Conservation (phyloP, 352 stramenopile genomes). For the Pythium vanterpoolii region DNA sequence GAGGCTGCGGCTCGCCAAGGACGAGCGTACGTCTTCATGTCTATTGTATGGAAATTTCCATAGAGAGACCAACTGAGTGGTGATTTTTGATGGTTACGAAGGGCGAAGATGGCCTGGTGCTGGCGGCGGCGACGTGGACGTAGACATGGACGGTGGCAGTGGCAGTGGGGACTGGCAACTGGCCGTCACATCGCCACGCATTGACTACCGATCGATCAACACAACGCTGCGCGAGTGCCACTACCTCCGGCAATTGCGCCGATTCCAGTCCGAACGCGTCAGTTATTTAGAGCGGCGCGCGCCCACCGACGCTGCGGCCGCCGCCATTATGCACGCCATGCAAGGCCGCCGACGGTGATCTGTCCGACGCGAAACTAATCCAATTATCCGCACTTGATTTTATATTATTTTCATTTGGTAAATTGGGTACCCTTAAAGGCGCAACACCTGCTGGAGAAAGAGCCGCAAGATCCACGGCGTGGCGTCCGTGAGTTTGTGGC, state of each 20-base stretch:
- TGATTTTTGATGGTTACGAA: not conserved
- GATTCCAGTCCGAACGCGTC: slow-evolving; percentile 64
- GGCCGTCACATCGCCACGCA: not conserved
- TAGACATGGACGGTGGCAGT: slow-evolving; percentile 15
- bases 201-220: slow-evolving; percentile 53
- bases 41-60: not conserved
- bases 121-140: slow-evolving; percentile 6
- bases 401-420: not conserved
- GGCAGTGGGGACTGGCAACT: not conserved
- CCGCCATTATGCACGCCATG: slow-evolving; percentile 20
- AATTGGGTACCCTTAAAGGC: not conserved
- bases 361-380: not conserved
- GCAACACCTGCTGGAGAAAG: slow-evolving; percentile 8
- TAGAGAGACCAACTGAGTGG: not conserved
- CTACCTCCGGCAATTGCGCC: slow-evolving; percentile 69
- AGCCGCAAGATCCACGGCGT: slow-evolving; percentile 14
- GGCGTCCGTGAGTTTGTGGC: not conserved
- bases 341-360: slow-evolving; percentile 29
- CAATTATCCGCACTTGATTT: not conserved
- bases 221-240: slow-evolving; percentile 67
- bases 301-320: slow-evolving; percentile 15
- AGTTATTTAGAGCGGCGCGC: slow-evolving; percentile 41
- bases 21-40: slow-evolving; percentile 35
- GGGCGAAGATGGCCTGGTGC: not conserved
- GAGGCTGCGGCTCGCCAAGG: slow-evolving; percentile 61